Percentiles rank a stretch among this genome's conserved stretches.
phyloP scores from a whole-genome alignment of 2,329 filamentous ascomycete species.

The Nectriaceae sp. region DNA sequence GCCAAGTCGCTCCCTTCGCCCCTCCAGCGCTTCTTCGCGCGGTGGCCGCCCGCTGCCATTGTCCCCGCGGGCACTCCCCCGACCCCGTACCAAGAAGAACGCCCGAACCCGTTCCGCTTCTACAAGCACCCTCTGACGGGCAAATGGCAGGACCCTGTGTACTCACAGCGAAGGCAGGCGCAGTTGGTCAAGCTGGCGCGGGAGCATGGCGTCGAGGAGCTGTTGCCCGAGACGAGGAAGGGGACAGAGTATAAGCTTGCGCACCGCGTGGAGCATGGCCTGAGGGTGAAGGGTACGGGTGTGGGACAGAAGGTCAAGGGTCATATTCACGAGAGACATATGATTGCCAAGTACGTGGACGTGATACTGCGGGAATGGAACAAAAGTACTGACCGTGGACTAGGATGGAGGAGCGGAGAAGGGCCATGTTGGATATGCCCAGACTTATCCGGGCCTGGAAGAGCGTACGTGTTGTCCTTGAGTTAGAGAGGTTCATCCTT shows the following conservation, averaged over 20 bases:
- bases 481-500: too few relatives aligned
- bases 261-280: constrained; percentile 73
- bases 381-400: constrained; percentile 18
- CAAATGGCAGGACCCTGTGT: constrained; percentile 80
- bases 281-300: constrained; percentile 90
- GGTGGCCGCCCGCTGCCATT: constrained; percentile 75
- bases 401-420: constrained; percentile 83
- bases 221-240: constrained; percentile 78
- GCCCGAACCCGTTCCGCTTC: constrained; percentile 79
- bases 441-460: constrained; percentile 92
- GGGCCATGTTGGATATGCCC: constrained; percentile 95
- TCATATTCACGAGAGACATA: constrained; percentile 85
- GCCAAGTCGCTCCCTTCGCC: constrained; percentile 75
- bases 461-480: constrained; percentile 57
- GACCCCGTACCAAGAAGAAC: constrained; percentile 56
- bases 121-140: constrained; percentile 78
- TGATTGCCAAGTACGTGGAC: constrained; percentile 68
- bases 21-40: constrained; percentile 83
- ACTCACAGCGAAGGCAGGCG: constrained; percentile 84
- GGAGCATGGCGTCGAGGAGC: constrained; percentile 75
- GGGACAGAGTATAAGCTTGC: constrained; percentile 70
- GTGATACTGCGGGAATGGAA: background rate
- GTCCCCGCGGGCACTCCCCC: constrained; percentile 46
- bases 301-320: constrained; percentile 93
- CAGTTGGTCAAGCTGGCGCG: constrained; percentile 85